These are phyloP conservation scores for Lichtheimia ornata DNA, from an alignment of 371 early-diverging fungal genomes.

Conservation along the genomic window DNA sequence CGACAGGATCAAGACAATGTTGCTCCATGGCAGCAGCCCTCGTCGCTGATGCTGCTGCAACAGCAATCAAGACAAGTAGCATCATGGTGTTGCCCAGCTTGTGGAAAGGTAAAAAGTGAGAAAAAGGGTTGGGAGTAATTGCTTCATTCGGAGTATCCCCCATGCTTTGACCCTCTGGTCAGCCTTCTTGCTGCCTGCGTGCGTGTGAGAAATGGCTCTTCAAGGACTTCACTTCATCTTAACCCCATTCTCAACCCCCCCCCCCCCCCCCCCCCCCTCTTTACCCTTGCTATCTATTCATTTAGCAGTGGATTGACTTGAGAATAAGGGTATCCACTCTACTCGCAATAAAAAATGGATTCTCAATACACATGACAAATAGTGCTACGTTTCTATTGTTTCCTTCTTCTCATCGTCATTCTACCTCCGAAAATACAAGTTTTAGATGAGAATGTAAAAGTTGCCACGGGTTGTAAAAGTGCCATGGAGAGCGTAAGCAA, in stretches of 20 bases:
- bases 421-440: constrained; percentile 16
- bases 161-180: background rate
- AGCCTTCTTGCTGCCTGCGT: no score
- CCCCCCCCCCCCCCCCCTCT: constrained; percentile 33
- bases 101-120: background rate
- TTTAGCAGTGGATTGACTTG: constrained; percentile 15
- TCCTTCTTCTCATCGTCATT: constrained; percentile 31
- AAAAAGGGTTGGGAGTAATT: background rate
- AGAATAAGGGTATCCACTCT: constrained; percentile 20
- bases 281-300: constrained; percentile 25
- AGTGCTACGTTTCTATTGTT: constrained; percentile 18
- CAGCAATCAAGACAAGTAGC: background rate
- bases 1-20: constrained; percentile 43
- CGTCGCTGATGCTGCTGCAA: background rate
- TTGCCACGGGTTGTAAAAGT: constrained; percentile 24
- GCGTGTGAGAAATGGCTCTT: background rate
- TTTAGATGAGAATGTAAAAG: constrained; percentile 27
- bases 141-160: background rate
- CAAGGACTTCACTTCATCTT: constrained; percentile 17
- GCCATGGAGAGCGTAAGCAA: no score
- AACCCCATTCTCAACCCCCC: constrained; percentile 18
- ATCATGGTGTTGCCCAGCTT: background rate
- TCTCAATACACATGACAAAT: constrained; percentile 24
- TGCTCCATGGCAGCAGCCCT: constrained; percentile 12
- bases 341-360: constrained; percentile 24